These are phyloP conservation scores for Stropharia rugosoannulata DNA, from an alignment of 768 basidiomycete species.

Conservation along the genomic window DNA sequence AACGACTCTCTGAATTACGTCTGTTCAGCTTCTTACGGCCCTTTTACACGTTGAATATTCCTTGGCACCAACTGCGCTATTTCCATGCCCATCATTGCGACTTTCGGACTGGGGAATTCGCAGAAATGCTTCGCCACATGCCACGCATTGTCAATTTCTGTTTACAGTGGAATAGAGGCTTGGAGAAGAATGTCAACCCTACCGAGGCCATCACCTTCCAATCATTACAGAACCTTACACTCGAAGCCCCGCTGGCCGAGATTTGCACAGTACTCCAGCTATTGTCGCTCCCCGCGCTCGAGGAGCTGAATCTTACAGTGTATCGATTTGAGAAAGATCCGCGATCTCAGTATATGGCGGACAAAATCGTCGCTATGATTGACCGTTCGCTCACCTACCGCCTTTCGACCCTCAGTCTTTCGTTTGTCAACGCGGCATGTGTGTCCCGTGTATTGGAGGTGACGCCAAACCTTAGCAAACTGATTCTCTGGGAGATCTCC, in stretches of 20 bases:
- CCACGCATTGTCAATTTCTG: constrained; percentile 8
- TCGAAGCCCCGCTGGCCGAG: constrained; percentile 9
- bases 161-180: constrained; percentile 10
- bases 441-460: constrained; percentile 7
- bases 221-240: not conserved
- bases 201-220: not conserved
- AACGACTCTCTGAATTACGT: not conserved
- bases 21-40: constrained; percentile 5
- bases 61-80: constrained; percentile 8
- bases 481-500: constrained; percentile 7
- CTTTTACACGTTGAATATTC: constrained; percentile 1
- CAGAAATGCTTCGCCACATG: constrained; percentile 6
- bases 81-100: constrained; percentile 7
- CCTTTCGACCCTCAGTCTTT: constrained; percentile 7
- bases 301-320: not conserved
- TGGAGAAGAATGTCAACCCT: not conserved
- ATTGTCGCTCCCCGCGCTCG: constrained; percentile 5
- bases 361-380: constrained; percentile 5
- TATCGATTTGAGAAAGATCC: not conserved
- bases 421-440: constrained; percentile 1
- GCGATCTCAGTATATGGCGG: not conserved
- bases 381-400: constrained; percentile 5
- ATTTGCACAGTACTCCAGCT: constrained; percentile 7
- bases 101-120: constrained; percentile 12
- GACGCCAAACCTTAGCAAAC: not conserved